Percentiles rank a stretch among this genome's conserved stretches.
Conservation (phyloP, 331 rosid genomes). For the Rhamnella rubrinervis region DNA sequence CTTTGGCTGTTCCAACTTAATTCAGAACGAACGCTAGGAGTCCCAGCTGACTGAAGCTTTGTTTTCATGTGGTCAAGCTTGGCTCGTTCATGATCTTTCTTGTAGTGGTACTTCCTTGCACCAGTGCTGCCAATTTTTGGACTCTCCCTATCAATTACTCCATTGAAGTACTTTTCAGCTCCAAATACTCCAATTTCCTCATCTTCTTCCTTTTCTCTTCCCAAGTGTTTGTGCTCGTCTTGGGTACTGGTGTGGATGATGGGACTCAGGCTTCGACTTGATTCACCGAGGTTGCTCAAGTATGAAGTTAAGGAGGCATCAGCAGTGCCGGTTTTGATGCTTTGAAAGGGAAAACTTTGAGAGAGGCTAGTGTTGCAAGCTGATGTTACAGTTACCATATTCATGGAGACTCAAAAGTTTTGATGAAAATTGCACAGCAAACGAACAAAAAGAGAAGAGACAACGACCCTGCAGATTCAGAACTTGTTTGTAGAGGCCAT, state of each 20-base stretch:
- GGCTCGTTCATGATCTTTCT: conserved; percentile 31
- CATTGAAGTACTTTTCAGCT: conserved; percentile 95
- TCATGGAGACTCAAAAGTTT: conserved; percentile 17
- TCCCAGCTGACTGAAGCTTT: conserved; percentile 36
- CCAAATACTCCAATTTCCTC: conserved; percentile 83
- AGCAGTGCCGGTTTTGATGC: conserved; percentile 34
- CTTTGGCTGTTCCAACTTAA: conserved; percentile 86
- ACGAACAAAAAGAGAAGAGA: conserved; percentile 22
- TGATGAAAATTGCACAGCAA: conserved; percentile 5
- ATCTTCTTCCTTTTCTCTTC: conserved; percentile 44
- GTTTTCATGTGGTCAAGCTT: conserved; percentile 21
- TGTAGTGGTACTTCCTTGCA: conserved; percentile 23
- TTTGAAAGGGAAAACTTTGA: conserved; percentile 33
- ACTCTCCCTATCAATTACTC: conserved; percentile 35
- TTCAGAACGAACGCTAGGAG: conserved; percentile 73
- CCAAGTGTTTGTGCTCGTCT: conserved; percentile 27
- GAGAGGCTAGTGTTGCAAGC: conserved; percentile 34
- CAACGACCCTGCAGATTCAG: conserved; percentile 13
- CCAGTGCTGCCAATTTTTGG: conserved; percentile 30
- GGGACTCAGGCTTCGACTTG: conserved; percentile 29
- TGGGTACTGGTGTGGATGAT: conserved; percentile 16
- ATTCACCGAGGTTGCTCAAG: conserved; percentile 21
- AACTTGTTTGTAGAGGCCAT: conserved; percentile 18
- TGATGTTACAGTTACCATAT: conserved; percentile 47
- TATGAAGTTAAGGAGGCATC: conserved; percentile 1